phyloP scores from a whole-genome alignment of 306 rosid species.

The Quercus robur region DNA sequence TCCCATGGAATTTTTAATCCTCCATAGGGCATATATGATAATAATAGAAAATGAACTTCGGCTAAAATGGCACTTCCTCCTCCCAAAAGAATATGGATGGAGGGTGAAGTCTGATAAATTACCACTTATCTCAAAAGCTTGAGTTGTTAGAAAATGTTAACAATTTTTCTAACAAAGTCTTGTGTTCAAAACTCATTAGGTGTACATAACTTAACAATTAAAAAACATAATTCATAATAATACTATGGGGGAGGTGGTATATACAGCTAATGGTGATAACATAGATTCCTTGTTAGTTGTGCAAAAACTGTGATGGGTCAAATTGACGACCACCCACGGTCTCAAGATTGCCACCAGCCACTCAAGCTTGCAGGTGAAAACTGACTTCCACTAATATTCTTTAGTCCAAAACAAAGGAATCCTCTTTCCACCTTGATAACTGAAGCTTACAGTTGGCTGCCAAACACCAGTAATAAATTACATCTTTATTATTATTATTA shows the following conservation, averaged over 20 bases:
- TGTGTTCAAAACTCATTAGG: too few species aligned
- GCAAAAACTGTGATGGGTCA: neutral
- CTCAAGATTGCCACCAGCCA: neutral
- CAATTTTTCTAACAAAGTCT: too few species aligned
- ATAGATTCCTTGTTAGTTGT: neutral
- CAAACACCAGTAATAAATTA: neutral
- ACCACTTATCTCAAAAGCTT: too few species aligned
- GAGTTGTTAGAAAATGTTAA: too few species aligned
- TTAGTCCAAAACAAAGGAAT: neutral
- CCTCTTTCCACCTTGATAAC: neutral
- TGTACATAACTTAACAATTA: too few species aligned
- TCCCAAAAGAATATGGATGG: too few species aligned
- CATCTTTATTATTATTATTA: neutral
- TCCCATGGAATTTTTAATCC: neutral
- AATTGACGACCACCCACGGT: neutral
- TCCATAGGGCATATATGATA: neutral
- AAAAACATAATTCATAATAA: too few species aligned
- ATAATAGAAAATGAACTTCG: neutral
- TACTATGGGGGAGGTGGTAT: neutral
- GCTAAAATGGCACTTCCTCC: too few species aligned
- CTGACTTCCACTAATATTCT: neutral
- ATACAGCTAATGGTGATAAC: neutral
- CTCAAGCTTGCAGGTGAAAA: neutral
- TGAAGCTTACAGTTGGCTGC: neutral
- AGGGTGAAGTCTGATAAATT: too few species aligned